A percentile compares a stretch with the other conserved stretches of the same genome.
These are phyloP conservation scores for Neofusicoccum sp. DNA, from an alignment of 2,329 filamentous ascomycete genomes.

Conservation along the genomic window DNA sequence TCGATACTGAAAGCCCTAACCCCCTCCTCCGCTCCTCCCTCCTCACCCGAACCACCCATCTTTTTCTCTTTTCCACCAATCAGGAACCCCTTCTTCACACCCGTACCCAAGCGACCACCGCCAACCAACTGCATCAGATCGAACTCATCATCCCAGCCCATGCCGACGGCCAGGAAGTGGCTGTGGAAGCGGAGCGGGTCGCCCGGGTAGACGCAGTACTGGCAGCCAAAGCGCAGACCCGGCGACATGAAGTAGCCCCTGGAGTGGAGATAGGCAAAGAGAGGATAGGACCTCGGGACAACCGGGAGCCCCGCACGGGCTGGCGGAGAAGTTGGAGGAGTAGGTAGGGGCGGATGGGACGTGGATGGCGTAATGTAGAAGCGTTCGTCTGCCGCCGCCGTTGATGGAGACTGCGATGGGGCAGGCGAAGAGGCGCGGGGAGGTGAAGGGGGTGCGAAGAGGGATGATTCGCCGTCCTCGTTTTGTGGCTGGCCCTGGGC, in stretches of 20 bases:
- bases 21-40: not conserved
- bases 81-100: slow-evolving; percentile 93
- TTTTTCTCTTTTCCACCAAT: slow-evolving; percentile 65
- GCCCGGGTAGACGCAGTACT: slow-evolving; percentile 92
- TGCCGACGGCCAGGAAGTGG: slow-evolving; percentile 83
- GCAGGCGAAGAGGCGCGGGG: slow-evolving; percentile 6
- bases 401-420: not conserved
- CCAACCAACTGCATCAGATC: slow-evolving; percentile 80
- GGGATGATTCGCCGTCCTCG: slow-evolving; percentile 19
- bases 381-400: slow-evolving; percentile 20
- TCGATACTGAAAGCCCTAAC: slow-evolving; percentile 18
- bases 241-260: slow-evolving; percentile 85
- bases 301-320: slow-evolving; percentile 30
- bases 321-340: slow-evolving; percentile 21
- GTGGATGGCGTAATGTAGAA: slow-evolving; percentile 46
- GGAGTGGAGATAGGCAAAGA: slow-evolving; percentile 78
- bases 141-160: slow-evolving; percentile 85
- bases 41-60: slow-evolving; percentile 20
- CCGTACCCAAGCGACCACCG: slow-evolving; percentile 83
- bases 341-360: slow-evolving; percentile 41
- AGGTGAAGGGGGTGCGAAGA: slow-evolving; percentile 28
- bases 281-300: slow-evolving; percentile 56
- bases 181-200: slow-evolving; percentile 94
- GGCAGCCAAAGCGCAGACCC: slow-evolving; percentile 88
- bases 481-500: slow-evolving; percentile 28